phyloP scores from a whole-genome alignment of 495 filamentous ascomycete species.

The Paragyromitra xinjiangensis region DNA sequence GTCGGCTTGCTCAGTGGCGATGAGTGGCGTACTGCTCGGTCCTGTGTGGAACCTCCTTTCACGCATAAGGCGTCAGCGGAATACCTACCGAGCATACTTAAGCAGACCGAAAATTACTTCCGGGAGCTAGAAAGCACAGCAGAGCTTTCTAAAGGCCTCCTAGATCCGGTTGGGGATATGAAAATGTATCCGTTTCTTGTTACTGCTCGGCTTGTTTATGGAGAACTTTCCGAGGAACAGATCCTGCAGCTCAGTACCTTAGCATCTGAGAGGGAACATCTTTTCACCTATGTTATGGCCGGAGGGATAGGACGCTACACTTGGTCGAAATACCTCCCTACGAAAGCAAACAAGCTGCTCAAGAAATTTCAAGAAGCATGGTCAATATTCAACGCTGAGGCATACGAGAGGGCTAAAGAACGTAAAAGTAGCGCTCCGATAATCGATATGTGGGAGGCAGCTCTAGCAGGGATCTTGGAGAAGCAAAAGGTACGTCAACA shows the following conservation, averaged over 20 bases:
- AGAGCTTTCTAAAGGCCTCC: background rate
- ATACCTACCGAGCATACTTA: background rate
- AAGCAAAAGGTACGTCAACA: slow-evolving; percentile 4
- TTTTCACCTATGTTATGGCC: background rate
- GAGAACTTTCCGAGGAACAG: background rate
- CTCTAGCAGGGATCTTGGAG: background rate
- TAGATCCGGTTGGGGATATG: background rate
- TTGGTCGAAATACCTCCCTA: slow-evolving; percentile 9
- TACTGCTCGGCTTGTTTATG: background rate
- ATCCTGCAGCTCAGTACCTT: background rate
- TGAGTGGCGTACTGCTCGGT: background rate
- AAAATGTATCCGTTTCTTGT: slow-evolving; percentile 8
- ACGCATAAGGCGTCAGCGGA: background rate
- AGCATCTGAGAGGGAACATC: background rate
- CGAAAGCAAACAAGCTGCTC: slow-evolving; percentile 8
- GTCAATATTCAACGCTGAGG: background rate
- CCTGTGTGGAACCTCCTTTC: background rate
- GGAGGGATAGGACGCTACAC: background rate
- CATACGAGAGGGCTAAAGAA: slow-evolving; percentile 4
- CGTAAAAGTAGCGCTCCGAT: background rate
- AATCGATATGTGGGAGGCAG: slow-evolving; percentile 5
- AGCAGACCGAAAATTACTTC: slow-evolving; percentile 5
- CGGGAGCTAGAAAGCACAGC: background rate
- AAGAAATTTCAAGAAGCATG: background rate
- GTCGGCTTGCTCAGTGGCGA: background rate